Conservation (phyloP, 106 monocot species). For the Platanthera guangdongensis region DNA sequence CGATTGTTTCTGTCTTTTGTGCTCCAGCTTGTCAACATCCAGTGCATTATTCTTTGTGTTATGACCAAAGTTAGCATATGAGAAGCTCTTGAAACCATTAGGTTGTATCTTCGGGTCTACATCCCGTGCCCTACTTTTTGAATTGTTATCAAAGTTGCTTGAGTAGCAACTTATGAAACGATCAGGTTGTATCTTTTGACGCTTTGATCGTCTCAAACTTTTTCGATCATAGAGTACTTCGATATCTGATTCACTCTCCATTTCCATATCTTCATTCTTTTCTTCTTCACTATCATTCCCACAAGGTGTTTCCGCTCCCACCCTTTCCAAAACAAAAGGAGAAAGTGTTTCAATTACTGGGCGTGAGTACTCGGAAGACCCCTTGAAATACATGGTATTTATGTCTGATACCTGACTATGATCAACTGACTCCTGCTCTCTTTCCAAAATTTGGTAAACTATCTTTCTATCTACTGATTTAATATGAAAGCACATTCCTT, state of each 20-base stretch:
- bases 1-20: not conserved
- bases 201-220: constrained; percentile 56
- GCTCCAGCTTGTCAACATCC: constrained; percentile 2
- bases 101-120: constrained; percentile 11
- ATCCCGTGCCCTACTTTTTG: not conserved
- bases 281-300: constrained; percentile 1
- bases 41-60: not conserved
- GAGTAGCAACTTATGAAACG: constrained; percentile 28
- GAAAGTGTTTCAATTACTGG: constrained; percentile 22
- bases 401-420: constrained; percentile 8
- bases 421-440: constrained; percentile 5
- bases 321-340: not conserved
- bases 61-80: constrained; percentile 20
- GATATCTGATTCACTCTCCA: constrained; percentile 27
- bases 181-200: constrained; percentile 24
- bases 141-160: not conserved
- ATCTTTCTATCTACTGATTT: constrained; percentile 36
- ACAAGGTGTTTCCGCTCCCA: not conserved
- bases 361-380: constrained; percentile 3
- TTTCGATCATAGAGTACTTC: constrained; percentile 34
- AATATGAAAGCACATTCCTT: constrained; percentile 32
- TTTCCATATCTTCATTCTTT: not conserved
- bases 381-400: constrained; percentile 27
- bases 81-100: constrained; percentile 36
- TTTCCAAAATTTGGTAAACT: constrained; percentile 29